These are phyloP conservation scores for Cladosporium colombiae DNA, from an alignment of 2,329 filamentous ascomycete species.

Conservation along the genomic window DNA sequence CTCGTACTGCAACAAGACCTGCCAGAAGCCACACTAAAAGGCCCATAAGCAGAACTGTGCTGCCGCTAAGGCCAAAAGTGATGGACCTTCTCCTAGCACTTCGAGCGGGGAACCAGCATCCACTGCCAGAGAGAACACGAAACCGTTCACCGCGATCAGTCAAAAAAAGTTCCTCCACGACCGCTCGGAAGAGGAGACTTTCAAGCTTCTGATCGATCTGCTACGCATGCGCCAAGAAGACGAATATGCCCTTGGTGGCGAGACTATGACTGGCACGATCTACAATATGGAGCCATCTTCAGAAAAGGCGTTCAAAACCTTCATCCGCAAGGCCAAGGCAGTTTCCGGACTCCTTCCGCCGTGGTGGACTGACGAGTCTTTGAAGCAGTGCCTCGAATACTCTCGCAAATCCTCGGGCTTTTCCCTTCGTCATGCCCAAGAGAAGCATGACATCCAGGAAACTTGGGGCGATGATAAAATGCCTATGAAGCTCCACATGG, in stretches of 20 bases:
- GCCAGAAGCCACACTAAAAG: no score
- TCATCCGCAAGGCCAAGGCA: slow-evolving; percentile 22
- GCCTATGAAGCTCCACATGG: slow-evolving; percentile 16
- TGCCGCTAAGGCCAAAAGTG: no score
- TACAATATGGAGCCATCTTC: slow-evolving; percentile 19
- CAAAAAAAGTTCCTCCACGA: slow-evolving; percentile 28
- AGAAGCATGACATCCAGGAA: slow-evolving; percentile 24
- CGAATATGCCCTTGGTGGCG: slow-evolving; percentile 23
- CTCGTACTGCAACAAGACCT: no score
- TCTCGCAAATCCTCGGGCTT: background rate
- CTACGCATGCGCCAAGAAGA: slow-evolving; percentile 28
- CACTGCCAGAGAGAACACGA: background rate
- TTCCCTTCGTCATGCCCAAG: slow-evolving; percentile 14
- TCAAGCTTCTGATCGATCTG: slow-evolving; percentile 29
- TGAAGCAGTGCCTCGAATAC: slow-evolving; percentile 22
- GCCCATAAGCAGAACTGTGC: no score
- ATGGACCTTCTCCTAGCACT: no score
- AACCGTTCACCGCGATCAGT: slow-evolving; percentile 24
- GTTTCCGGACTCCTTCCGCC: slow-evolving; percentile 22
- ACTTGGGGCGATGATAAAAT: slow-evolving; percentile 18
- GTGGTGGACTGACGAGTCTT: slow-evolving; percentile 24
- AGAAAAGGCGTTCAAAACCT: slow-evolving; percentile 21
- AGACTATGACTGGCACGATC: slow-evolving; percentile 23
- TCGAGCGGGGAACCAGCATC: background rate
- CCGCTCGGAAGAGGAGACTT: slow-evolving; percentile 25